Evolutionary conservation across 768 basidiomycete species (phyloP).

Genomic region (Tremella fuciformis): DNA sequence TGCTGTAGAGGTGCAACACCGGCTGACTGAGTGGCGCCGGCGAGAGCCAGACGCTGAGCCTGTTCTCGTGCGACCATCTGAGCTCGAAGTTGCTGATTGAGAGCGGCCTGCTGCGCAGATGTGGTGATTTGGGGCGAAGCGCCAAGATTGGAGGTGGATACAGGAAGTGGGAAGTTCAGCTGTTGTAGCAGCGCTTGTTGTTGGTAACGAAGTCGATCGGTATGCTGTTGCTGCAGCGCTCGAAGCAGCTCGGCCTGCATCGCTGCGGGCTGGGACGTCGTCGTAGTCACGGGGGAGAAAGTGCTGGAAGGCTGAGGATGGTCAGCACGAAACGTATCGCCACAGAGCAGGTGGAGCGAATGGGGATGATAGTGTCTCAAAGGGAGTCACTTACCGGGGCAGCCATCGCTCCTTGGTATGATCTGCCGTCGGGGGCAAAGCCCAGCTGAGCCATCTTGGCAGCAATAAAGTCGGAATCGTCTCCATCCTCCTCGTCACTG

Average conservation of each 20-base stretch:
- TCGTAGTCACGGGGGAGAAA: background rate
- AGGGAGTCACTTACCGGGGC: background rate
- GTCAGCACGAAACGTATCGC: background rate
- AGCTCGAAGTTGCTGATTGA: conserved; percentile 2
- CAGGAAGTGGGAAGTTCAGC: background rate
- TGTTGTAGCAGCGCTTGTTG: conserved; percentile 5
- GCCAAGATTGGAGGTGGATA: background rate
- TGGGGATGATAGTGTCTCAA: background rate
- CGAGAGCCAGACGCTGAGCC: conserved; percentile 8
- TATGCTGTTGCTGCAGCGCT: conserved; percentile 9
- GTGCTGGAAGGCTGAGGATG: background rate
- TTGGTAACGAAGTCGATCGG: background rate
- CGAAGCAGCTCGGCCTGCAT: conserved; percentile 3
- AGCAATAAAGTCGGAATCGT: conserved; percentile 40
- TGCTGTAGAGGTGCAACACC: conserved; percentile 3
- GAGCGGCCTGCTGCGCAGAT: conserved; percentile 4
- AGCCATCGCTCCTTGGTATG: background rate
- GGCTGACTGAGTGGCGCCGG: conserved; percentile 2
- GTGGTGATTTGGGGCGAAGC: background rate
- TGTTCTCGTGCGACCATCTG: conserved; percentile 5
- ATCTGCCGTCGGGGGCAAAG: background rate
- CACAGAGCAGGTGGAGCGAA: background rate
- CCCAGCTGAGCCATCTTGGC: conserved; percentile 28
- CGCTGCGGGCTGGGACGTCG: background rate
- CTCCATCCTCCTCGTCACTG: conserved; percentile 42